Evolutionary conservation across 2,329 filamentous ascomycete genomes (phyloP).

Genomic region (Nigrospora oryzae): DNA sequence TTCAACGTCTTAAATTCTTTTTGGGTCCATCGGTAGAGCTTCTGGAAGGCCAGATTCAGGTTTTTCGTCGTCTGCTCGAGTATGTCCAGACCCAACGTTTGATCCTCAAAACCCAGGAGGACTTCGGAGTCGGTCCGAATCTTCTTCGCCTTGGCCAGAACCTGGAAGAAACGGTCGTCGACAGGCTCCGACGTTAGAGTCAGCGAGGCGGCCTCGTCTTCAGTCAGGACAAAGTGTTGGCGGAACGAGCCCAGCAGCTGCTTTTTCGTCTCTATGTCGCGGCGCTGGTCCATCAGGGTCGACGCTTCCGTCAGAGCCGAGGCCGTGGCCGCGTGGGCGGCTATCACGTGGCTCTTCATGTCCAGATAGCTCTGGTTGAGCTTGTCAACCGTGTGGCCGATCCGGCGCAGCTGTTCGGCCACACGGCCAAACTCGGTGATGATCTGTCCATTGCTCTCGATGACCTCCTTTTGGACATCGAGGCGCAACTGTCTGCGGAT

Average conservation of each 20-base stretch:
- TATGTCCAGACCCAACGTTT: slow-evolving; percentile 78
- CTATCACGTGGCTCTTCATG: slow-evolving; percentile 69
- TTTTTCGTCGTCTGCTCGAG: slow-evolving; percentile 86
- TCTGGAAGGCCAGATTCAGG: slow-evolving; percentile 86
- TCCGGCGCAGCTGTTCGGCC: slow-evolving; percentile 83
- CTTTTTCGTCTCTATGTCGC: slow-evolving; percentile 72
- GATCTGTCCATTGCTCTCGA: slow-evolving; percentile 84
- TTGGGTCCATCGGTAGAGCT: slow-evolving; percentile 92
- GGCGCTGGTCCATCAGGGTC: slow-evolving; percentile 62
- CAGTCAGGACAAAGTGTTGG: slow-evolving; percentile 74
- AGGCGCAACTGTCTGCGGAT: slow-evolving; percentile 71
- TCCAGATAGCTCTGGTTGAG: slow-evolving; percentile 73
- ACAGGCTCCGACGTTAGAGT: slow-evolving; percentile 76
- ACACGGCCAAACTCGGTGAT: slow-evolving; percentile 83
- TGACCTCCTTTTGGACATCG: slow-evolving; percentile 84
- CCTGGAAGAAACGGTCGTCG: slow-evolving; percentile 73
- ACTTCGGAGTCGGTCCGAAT: slow-evolving; percentile 86
- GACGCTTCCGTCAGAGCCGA: slow-evolving; percentile 72
- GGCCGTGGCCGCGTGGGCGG: slow-evolving; percentile 66
- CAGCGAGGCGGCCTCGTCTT: slow-evolving; percentile 67
- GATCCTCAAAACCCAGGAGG: slow-evolving; percentile 81
- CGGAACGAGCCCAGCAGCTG: slow-evolving; percentile 69
- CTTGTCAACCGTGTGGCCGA: slow-evolving; percentile 68
- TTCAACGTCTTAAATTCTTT: slow-evolving; percentile 88
- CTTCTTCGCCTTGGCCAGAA: slow-evolving; percentile 71